phyloP scores from a whole-genome alignment of 1,284 basidiomycete species.

The Trichosporon sp. region DNA sequence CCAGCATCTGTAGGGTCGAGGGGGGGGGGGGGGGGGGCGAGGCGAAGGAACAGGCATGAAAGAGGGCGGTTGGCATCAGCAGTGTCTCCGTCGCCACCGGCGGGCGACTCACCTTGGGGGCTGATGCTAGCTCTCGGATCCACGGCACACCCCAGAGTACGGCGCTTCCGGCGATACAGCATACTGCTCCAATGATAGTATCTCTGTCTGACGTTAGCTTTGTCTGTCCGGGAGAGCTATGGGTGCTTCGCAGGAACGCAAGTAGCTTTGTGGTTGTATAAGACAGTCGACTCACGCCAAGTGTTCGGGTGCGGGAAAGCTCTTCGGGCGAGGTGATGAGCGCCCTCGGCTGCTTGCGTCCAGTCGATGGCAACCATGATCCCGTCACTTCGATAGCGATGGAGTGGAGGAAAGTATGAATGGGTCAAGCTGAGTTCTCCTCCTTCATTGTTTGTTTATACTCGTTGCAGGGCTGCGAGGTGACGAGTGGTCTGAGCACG shows the following conservation, averaged over 20 bases:
- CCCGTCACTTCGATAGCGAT: neutral
- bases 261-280: neutral
- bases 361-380: neutral
- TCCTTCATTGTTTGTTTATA: neutral
- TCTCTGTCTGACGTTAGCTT: conserved; percentile 35
- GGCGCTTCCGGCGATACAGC: conserved; percentile 43
- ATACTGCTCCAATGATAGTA: conserved; percentile 45
- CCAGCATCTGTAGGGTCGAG: conserved; percentile 37
- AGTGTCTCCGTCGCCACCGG: neutral
- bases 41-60: neutral
- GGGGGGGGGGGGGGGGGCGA: neutral
- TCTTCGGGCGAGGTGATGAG: neutral
- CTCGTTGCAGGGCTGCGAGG: neutral
- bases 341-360: neutral
- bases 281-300: neutral
- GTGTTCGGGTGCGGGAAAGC: neutral
- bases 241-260: no score
- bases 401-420: neutral
- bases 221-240: no score
- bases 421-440: neutral
- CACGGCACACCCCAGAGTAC: conserved; percentile 46
- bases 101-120: conserved; percentile 34
- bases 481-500: neutral
- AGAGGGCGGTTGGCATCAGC: neutral
- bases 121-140: conserved; percentile 40